Base-by-base conservation (phyloP, 2,329 filamentous ascomycete species). In the Cladosporium colombiae region DNA sequence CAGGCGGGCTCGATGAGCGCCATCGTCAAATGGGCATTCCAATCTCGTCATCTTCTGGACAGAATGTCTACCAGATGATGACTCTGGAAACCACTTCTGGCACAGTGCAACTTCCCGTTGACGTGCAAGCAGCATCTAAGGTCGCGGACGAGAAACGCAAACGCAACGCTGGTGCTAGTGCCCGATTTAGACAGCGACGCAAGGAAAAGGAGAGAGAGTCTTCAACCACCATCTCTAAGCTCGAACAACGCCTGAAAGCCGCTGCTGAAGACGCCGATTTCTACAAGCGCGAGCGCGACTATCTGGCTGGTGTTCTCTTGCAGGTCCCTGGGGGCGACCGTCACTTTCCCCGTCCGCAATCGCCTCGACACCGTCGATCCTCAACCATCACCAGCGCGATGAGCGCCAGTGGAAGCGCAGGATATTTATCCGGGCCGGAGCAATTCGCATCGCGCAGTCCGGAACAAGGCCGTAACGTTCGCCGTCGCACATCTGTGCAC, bases 141-240 rank as follows among this genome's bases (percentile, higher is more conserved):
- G 88, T 91, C 72, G 91, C 91, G 46, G 91, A 95, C 73, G 91
- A 96, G 77, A 96, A 95, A 79, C 85, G 92, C 65, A 89, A 90
- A 76, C 86, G 92, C 61, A 96, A 96, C 74, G 92, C 92, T 49
- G 91, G 91, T 57, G 92, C 92, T 6, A 96, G 92, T 65, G 91
- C 91, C 57, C 85, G 92, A 66, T 95, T 96, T 70, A 86, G 92
- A 64, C 87, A 89, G 74, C 86, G 93, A 67, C 88, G 92, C 74
- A 96, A 96, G 79, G 91, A 93, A 73, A 89, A 90, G 76, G 91
- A 94, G 75, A 86, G 86, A 71, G 89, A 92, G 75, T 89, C 89
- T 65, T 86, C 86, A 18, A 83, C 85, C 64, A 89, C 86, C 59
- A 88, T 94, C 68, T 83, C 90, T 60, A 86, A 88, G 70, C 81